phyloP scores from a whole-genome alignment of 768 basidiomycete species.

The Hemileccinum impolitum region DNA sequence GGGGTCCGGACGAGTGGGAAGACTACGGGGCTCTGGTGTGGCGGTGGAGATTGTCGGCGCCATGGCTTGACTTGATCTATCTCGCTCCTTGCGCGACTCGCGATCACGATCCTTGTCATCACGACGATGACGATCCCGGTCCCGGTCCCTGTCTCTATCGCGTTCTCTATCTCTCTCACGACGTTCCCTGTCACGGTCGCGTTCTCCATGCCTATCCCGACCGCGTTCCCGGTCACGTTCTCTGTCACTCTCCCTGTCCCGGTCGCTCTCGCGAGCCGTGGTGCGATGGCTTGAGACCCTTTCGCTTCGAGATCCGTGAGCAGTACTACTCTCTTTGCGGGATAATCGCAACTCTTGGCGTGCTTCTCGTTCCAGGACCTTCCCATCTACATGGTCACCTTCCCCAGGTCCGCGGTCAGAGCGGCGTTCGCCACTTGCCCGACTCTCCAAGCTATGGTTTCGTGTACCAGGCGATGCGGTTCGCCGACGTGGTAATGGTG shows the following conservation, averaged over 20 bases:
- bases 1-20: slow-evolving; percentile 59
- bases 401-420: slow-evolving; percentile 49
- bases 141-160: slow-evolving; percentile 44
- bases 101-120: slow-evolving; percentile 66
- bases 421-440: slow-evolving; percentile 64
- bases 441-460: slow-evolving; percentile 69
- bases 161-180: slow-evolving; percentile 45
- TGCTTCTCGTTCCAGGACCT: slow-evolving; percentile 49
- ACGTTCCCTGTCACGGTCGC: slow-evolving; percentile 43
- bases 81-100: slow-evolving; percentile 60
- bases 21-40: slow-evolving; percentile 49
- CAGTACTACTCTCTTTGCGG: slow-evolving; percentile 43
- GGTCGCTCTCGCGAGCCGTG: slow-evolving; percentile 29
- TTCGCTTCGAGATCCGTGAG: slow-evolving; percentile 53
- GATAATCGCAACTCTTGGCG: slow-evolving; percentile 44
- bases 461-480: slow-evolving; percentile 67
- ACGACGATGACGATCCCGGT: slow-evolving; percentile 48
- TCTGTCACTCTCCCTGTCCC: slow-evolving; percentile 44
- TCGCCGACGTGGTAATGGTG: slow-evolving; percentile 53
- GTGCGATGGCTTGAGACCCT: slow-evolving; percentile 41
- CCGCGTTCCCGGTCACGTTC: slow-evolving; percentile 49
- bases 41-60: slow-evolving; percentile 28
- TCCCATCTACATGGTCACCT: slow-evolving; percentile 47
- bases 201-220: slow-evolving; percentile 44
- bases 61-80: slow-evolving; percentile 35